Base-by-base conservation (phyloP, 768 basidiomycete genomes). In the Rhizopogon vinicolor region DNA sequence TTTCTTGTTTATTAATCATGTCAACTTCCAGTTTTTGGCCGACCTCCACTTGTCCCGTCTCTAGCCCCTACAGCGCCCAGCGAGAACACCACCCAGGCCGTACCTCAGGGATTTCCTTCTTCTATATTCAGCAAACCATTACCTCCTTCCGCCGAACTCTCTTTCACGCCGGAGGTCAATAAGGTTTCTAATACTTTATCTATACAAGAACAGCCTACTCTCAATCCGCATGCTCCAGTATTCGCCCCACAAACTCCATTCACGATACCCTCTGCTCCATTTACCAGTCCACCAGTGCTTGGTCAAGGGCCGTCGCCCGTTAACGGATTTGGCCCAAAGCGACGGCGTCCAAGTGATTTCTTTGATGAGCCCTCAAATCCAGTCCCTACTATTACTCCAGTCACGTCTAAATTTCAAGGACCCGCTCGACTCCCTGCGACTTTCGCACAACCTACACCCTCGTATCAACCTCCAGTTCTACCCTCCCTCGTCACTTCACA, bases 171-270 rank as follows among this genome's bases (percentile, higher is more conserved):
- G 9, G 48, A 49, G 14, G 19, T 37, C 48, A 16, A 25, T 22
- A 37, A 25, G 18, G 28, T 44, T 44, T 1, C 41, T 41, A 39
- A 48, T 42, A 40, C 33, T 3, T 2, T 44, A 31, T 5, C 41
- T 10, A 56, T 53, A 29, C 48, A 52, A 16, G 39, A 60, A 35
- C 64, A 58, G 54, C 10, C 31, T 37, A 13, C 52, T 35, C 60
- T 69, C 14, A 59, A 63, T n/a, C 62, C 60, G 39, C 56, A 60
- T 29, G 68, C 60, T 7, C 49, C 60, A 5, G 55, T 8, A 0
- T 69, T 65, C 41, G 2, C 41, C 22, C 19, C 54, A 19, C 45
- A 57, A 4, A 22, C 41, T 31, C 22, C 46, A 44, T 43, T 7
- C 31, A 33, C 7, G 31, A 48, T 4, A 12, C 48, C 18, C 13